Evolutionary conservation across 352 stramenopile species (phyloP), one percentile per base, ranked within the genome.

Genomic region (Phytopythium chamaehyphon): DNA sequence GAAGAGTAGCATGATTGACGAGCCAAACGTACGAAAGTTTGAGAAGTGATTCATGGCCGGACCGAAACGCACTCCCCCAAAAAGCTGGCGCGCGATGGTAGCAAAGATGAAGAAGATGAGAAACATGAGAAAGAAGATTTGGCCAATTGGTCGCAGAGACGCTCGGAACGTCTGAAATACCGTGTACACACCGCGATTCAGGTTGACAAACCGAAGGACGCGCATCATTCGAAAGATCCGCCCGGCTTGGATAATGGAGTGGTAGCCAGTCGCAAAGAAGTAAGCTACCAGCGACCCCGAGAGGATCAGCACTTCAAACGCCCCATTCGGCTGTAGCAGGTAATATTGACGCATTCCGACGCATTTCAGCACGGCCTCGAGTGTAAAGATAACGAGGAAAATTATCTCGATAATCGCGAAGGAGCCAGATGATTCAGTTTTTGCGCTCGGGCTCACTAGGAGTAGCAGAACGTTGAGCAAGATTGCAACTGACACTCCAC

Each of bases 21-120:
- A 87, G 1, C 62, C 51, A 40, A 91, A 88, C 1, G 64, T 69
- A 15, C 77, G 77, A 28, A 91, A 91, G 47, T 91, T 89, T 21
- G 76, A 85, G 54, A 87, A 87, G 14, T 52, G 54, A 55, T 78
- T 91, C 58, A 91, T 69, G 10, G 69, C 67, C 35, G 76, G 50
- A 0, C 81, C 81, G 44, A 71, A 81, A 5, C 70, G 68, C 43
- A 89, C 63, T 3, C 70, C 76, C 12, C 81, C 81, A 51, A 89
- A 91, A 47, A 91, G 73, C 66, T 91, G 80, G 0, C 77, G 73
- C 5, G 73, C 81, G 19, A 91, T 65, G 18, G 87, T 73, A 14
- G 81, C 77, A 38, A 89, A 91, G 59, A 91, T 88, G 65, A 87
- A 91, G 59, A 88, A 86, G 50, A 89, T 83, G 66, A 86, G 80